These are phyloP conservation scores for Benincasa hispida DNA, from an alignment of 306 rosid genomes.

Conservation along the genomic window DNA sequence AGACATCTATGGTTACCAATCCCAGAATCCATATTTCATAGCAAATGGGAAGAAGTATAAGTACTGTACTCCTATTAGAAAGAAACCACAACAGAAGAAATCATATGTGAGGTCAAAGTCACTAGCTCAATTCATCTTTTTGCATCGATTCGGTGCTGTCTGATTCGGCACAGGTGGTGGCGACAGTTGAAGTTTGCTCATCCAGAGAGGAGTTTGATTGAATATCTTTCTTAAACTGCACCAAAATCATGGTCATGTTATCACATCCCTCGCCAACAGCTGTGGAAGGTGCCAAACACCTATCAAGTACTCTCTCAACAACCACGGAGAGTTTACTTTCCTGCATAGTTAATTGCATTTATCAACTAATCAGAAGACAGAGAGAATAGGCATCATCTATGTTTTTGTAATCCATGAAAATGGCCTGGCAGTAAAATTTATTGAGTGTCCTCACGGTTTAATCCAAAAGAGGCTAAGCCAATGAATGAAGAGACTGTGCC, in stretches of 20 bases:
- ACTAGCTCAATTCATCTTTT: conserved; percentile 7
- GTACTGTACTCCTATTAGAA: not conserved
- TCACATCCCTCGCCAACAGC: conserved; percentile 84
- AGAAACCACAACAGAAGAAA: not conserved
- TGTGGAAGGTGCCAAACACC: conserved; percentile 87
- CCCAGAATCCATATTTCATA: conserved; percentile 10
- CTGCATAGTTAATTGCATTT: conserved; percentile 26
- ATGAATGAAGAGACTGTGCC: not conserved
- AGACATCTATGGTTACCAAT: conserved; percentile 16
- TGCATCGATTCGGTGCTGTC: conserved; percentile 24
- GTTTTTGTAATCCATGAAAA: not conserved
- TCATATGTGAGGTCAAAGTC: not conserved
- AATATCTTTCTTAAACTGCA: conserved; percentile 62
- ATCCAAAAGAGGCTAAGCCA: not conserved
- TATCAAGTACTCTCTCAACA: conserved; percentile 73
- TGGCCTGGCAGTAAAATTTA: not conserved
- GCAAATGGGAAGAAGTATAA: not conserved
- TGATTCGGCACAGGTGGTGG: not conserved
- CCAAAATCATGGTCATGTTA: conserved; percentile 96
- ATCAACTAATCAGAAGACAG: not conserved
- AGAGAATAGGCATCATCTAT: not conserved
- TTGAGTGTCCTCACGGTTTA: not conserved
- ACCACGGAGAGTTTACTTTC: conserved; percentile 63
- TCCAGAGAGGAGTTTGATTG: conserved; percentile 18
- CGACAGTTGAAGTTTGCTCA: conserved; percentile 31